Base-by-base conservation (phyloP, 2,329 filamentous ascomycete species). In the Aspergillus fischeri region DNA sequence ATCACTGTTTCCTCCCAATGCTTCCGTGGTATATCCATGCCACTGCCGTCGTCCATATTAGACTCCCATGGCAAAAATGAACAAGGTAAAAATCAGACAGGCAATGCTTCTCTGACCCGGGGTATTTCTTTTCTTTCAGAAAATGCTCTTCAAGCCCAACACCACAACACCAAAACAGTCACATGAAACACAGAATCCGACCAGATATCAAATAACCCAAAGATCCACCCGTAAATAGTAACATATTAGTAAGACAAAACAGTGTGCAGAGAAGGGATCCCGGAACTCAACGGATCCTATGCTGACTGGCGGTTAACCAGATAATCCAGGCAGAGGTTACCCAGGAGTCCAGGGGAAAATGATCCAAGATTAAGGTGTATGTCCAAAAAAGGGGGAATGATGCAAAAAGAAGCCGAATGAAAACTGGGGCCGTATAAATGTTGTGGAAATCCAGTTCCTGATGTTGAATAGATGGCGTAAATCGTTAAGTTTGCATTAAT, bases 401-500 rank as follows among this genome's bases (percentile, higher is more conserved):
- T 35, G 14, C 5, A n/a, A 38, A 38, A 38, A 38, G 32, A 38
- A 38, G 14, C 1, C 2, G 29, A 32, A 21, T 21, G n/a, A 44
- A 21, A 45, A 45, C 28, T 21, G 20, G 21, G 44, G 21, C 24
- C 44, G 21, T 47, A 24, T 47, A 25, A 14, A 14, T 2, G 21
- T 25, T 24, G 21, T 3, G 44, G 44, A 6, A 47, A 24, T 47
- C 44, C 44, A 47, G 44, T 47, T 47, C 44, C 44, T 47, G 20
- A 27, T 47, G 44, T 27, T 8, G 44, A 47, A 24, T 47, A 24
- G 10, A 10, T 47, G 44, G 24, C 44, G 21, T 55, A 55, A 60
- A 56, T 65, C 63, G 49, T 64, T 62, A 53, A 61, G 59, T 49
- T 49, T 57, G 63, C 61, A 63, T 66, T 50, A 62, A 56, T 53